phyloP scores from a whole-genome alignment of 106 monocot genomes.

The Dioscorea dumetorum region DNA sequence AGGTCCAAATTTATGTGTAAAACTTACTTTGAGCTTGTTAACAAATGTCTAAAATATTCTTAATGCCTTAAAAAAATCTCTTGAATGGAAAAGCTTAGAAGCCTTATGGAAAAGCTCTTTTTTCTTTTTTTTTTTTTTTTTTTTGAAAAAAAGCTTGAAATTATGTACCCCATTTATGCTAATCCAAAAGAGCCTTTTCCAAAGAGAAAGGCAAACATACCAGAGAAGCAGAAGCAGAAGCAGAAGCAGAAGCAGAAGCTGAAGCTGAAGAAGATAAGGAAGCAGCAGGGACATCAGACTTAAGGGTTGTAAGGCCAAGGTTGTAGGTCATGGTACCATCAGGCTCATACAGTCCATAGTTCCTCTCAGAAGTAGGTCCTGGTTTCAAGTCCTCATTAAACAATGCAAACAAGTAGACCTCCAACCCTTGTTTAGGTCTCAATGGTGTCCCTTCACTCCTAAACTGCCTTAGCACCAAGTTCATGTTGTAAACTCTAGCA shows the following conservation, averaged over 20 bases:
- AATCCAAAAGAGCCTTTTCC: no score
- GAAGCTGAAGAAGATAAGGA: conserved; percentile 52
- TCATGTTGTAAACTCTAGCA: conserved; percentile 65
- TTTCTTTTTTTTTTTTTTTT: no score
- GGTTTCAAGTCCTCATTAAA: conserved; percentile 96
- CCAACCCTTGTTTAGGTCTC: conserved; percentile 54
- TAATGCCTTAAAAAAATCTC: no score
- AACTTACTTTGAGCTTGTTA: no score
- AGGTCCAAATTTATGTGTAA: no score
- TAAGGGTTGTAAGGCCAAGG: conserved; percentile 40
- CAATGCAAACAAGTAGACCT: conserved; percentile 88
- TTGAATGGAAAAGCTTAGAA: no score
- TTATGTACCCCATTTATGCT: no score
- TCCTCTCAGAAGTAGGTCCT: conserved; percentile 91
- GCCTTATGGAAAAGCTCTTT: no score
- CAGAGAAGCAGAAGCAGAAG: conserved; percentile 33
- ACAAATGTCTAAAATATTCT: no score
- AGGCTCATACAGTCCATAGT: conserved; percentile 82
- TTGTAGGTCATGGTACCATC: conserved; percentile 78
- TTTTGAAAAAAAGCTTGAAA: no score
- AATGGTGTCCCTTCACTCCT: conserved; percentile 75
- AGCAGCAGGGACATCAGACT: conserved; percentile 19
- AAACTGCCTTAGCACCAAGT: conserved; percentile 63
- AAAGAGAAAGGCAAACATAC: conserved; percentile 7
- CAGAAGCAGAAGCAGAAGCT: no score